A percentile compares a stretch with the other conserved stretches of the same genome.
phyloP scores from a whole-genome alignment of 176 grass and related monocot species.

The Thalia dealbata region DNA sequence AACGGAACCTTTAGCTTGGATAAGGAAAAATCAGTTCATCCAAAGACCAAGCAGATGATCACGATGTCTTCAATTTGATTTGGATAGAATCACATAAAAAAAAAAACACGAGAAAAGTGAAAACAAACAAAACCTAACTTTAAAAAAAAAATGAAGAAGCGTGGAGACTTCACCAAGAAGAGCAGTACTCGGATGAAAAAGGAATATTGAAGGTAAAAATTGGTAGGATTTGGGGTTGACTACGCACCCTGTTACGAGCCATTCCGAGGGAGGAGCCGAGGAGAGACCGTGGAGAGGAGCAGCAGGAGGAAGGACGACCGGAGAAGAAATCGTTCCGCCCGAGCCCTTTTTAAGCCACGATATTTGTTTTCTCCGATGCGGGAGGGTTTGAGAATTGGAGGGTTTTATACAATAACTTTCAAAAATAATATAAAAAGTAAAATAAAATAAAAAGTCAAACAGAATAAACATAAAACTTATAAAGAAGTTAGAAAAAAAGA shows the following conservation, averaged over 20 bases:
- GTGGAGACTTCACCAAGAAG: neutral
- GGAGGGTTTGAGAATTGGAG: no score
- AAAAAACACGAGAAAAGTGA: no score
- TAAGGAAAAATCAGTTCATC: neutral
- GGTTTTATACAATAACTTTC: no score
- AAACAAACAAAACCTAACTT: no score
- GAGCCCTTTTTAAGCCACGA: no score
- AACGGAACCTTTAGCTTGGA: neutral
- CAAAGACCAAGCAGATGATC: neutral
- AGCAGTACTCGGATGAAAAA: neutral
- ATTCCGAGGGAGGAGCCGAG: neutral
- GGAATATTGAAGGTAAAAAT: neutral
- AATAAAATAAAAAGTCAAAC: no score
- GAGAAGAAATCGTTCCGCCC: neutral
- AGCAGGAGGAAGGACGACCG: neutral
- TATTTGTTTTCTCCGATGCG: no score
- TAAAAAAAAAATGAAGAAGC: neutral
- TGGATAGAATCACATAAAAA: neutral
- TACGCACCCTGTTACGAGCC: conserved; percentile 2
- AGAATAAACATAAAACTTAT: no score
- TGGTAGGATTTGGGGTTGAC: neutral
- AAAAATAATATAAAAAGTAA: no score
- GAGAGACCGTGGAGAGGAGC: neutral
- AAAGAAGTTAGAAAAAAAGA: no score
- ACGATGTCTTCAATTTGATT: no score